Evolutionary conservation across 768 basidiomycete species (phyloP).

Genomic region (Termitomyces sp.): DNA sequence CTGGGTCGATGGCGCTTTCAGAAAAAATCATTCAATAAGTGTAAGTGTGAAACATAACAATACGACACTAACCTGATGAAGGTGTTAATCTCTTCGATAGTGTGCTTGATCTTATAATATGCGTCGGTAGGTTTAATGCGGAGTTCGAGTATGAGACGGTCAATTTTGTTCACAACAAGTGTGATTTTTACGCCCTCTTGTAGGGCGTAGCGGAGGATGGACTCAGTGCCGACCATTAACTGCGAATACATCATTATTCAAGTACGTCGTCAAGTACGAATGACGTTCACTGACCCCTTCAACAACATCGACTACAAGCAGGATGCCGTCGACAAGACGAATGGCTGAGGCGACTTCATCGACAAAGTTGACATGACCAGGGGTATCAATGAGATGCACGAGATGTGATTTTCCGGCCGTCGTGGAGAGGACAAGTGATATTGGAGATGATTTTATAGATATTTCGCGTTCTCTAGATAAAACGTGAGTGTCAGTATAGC

Average conservation of each 20-base stretch:
- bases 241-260: conserved; percentile 21
- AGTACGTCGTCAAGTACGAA: not conserved
- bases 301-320: conserved; percentile 96
- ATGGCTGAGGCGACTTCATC: conserved; percentile 92
- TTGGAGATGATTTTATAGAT: conserved; percentile 95
- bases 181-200: conserved; percentile 88
- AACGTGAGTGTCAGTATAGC: conserved; percentile 95
- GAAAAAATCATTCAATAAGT: not conserved
- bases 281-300: conserved; percentile 70
- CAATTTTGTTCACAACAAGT: conserved; percentile 96
- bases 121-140: conserved; percentile 94
- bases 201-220: conserved; percentile 81
- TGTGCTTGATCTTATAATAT: conserved; percentile 98
- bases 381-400: conserved; percentile 92
- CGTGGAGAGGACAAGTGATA: conserved; percentile 85
- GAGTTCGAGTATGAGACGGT: conserved; percentile 93
- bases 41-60: not conserved
- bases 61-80: conserved; percentile 71
- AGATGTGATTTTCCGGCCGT: conserved; percentile 91
- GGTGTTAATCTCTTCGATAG: conserved; percentile 96
- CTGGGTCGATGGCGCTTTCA: conserved; percentile 73
- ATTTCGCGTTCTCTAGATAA: conserved; percentile 86
- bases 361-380: conserved; percentile 98
- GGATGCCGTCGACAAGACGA: conserved; percentile 83
- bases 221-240: conserved; percentile 93